phyloP scores from a whole-genome alignment of 139 green algal species.

The Picochlorum sp. region DNA sequence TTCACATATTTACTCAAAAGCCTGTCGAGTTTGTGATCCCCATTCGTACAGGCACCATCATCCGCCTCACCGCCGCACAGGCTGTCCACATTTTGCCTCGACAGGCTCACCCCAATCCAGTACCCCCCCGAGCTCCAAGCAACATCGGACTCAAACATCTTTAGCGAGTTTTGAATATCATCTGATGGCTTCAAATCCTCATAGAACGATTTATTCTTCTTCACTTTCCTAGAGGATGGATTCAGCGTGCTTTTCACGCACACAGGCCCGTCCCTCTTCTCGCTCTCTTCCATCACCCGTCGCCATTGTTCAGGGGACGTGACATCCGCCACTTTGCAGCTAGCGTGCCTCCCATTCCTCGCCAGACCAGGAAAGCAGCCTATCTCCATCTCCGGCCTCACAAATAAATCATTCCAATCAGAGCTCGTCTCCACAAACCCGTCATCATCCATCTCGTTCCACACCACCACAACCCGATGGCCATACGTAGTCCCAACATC shows the following conservation, averaged over 20 bases:
- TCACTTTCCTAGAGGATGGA: neutral
- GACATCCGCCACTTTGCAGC: too few species aligned
- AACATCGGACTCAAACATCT: neutral
- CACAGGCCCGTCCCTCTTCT: neutral
- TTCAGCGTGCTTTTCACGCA: neutral
- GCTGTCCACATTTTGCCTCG: neutral
- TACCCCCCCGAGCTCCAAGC: neutral
- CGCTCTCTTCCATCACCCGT: too few species aligned
- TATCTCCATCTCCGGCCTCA: neutral
- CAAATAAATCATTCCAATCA: neutral
- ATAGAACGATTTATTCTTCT: neutral
- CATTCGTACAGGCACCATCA: neutral
- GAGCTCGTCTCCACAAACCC: too few species aligned
- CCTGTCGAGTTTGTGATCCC: neutral
- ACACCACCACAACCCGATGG: neutral
- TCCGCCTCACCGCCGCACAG: neutral
- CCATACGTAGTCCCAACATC: neutral
- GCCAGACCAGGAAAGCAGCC: slow-evolving; percentile 1
- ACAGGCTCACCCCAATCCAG: neutral
- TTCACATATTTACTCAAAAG: neutral
- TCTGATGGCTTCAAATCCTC: neutral
- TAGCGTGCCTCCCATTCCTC: neutral
- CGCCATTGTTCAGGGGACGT: too few species aligned
- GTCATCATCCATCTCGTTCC: too few species aligned
- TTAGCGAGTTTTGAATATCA: neutral